These are phyloP conservation scores for Exophiala spinifera DNA, from an alignment of 2,329 filamentous ascomycete genomes.

Conservation along the genomic window DNA sequence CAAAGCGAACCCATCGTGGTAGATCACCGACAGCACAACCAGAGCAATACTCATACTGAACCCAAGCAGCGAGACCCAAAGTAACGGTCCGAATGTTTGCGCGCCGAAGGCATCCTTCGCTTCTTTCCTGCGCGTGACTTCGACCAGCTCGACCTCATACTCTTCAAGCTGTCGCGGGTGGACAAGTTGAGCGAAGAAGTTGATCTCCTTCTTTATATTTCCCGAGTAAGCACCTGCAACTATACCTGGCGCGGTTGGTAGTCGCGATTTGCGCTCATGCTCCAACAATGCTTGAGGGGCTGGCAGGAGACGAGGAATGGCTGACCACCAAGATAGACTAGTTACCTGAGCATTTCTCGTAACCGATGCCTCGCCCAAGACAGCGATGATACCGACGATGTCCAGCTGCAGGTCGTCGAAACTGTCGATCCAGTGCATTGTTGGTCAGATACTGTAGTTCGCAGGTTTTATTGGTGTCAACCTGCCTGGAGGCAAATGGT, in stretches of 20 bases:
- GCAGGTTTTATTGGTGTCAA: not conserved
- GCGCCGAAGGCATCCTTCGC: slow-evolving; percentile 19
- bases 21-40: slow-evolving; percentile 49
- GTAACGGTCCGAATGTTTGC: slow-evolving; percentile 14
- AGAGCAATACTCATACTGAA: slow-evolving; percentile 56
- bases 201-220: slow-evolving; percentile 53
- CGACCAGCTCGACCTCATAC: slow-evolving; percentile 41
- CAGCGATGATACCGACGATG: slow-evolving; percentile 61
- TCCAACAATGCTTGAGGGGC: slow-evolving; percentile 62
- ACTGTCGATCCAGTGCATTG: slow-evolving; percentile 17
- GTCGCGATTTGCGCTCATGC: slow-evolving; percentile 52
- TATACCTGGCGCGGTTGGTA: slow-evolving; percentile 54
- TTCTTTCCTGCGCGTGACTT: slow-evolving; percentile 33
- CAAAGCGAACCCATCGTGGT: slow-evolving; percentile 54
- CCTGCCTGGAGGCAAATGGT: not conserved
- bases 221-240: slow-evolving; percentile 60
- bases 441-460: not conserved
- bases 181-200: slow-evolving; percentile 62
- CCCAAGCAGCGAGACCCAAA: slow-evolving; percentile 31
- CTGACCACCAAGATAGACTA: slow-evolving; percentile 57
- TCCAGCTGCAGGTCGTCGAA: slow-evolving; percentile 41
- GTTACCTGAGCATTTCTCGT: slow-evolving; percentile 58
- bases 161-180: slow-evolving; percentile 43
- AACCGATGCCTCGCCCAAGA: slow-evolving; percentile 61
- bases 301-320: slow-evolving; percentile 59